Conservation (phyloP, 1,284 basidiomycete genomes). For the Inonotus obliquus region DNA sequence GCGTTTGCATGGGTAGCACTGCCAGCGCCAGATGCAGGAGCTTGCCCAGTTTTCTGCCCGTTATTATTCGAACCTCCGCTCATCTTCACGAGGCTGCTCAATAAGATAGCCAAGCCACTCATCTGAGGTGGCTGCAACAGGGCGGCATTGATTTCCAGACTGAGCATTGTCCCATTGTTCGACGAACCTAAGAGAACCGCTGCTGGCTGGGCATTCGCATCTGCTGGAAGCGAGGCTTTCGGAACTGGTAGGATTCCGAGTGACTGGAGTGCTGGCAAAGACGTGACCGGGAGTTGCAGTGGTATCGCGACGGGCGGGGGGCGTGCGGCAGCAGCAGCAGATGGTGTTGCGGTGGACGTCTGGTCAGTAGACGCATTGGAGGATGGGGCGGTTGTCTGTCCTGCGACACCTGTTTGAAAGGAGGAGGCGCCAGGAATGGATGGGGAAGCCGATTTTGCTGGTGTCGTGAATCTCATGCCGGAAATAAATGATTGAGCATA, state of each 20-base stretch:
- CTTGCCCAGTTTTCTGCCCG: neutral
- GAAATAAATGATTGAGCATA: constrained; percentile 30
- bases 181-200: constrained; percentile 66
- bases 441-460: constrained; percentile 41
- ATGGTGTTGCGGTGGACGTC: constrained; percentile 26
- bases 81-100: constrained; percentile 54
- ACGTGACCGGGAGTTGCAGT: constrained; percentile 66
- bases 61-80: constrained; percentile 1
- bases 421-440: constrained; percentile 34
- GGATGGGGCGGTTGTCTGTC: constrained; percentile 28
- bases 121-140: constrained; percentile 64
- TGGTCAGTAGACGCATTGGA: constrained; percentile 28
- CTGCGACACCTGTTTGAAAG: constrained; percentile 21
- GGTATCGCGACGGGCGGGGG: constrained; percentile 52
- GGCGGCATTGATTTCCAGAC: constrained; percentile 70
- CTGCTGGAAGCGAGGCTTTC: constrained; percentile 46
- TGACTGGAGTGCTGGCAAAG: constrained; percentile 59
- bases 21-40: neutral
- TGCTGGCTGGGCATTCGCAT: constrained; percentile 57
- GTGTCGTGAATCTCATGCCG: constrained; percentile 11
- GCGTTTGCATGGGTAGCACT: neutral
- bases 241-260: constrained; percentile 72
- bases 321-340: constrained; percentile 30
- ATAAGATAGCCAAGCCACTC: constrained; percentile 62
- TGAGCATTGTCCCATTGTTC: constrained; percentile 63